Evolutionary conservation across 2,329 filamentous ascomycete species (phyloP), one percentile per base, ranked within the genome.

Genomic region (Aspergillus hiratsukae): DNA sequence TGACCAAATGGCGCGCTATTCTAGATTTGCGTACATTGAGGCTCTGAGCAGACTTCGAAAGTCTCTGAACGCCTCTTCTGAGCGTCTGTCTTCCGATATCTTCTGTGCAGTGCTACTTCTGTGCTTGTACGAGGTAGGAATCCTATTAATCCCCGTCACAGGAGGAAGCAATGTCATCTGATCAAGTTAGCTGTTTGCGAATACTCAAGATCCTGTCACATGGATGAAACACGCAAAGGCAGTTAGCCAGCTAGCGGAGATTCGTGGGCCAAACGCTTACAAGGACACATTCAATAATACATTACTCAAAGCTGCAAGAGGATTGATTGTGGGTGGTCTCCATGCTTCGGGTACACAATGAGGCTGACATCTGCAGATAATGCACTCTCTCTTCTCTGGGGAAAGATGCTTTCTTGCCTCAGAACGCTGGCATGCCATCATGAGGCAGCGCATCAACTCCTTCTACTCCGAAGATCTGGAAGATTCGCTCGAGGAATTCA

Each of bases 171-270:
- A 41, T 4, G 25, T 27, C 5, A 25, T 43, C 51, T 64, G 46
- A 65, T 17, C 40, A 11, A 4, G 5, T 46, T 7, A 68, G 67
- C 63, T 70, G 2, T 70, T 70, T 50, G 56, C 65, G 17, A 65
- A 69, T 29, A 59, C 57, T 4, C 54, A 64, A 4, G 58, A 65
- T 23, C 58, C 65, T 2, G 62, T 62, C 28, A 64, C 64, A 3
- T 70, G 68, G 68, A 70, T 70, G 62, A 68, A 66, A 28, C 68
- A 70, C 51, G 68, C 67, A 19, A 63, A 64, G 27, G 68, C 63
- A 1, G 55, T 70, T 27, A 62, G 64, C 43, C 66, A 66, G 46
- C 29, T 70, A 37, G 62, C 64, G 25, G 58, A 58, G 41, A 54
- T 61, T n/a, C 53, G 68, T 54, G 67, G 68, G 8, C 59, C 59